phyloP scores from a whole-genome alignment of 2,329 filamentous ascomycete species.

The Orbilia quercus region DNA sequence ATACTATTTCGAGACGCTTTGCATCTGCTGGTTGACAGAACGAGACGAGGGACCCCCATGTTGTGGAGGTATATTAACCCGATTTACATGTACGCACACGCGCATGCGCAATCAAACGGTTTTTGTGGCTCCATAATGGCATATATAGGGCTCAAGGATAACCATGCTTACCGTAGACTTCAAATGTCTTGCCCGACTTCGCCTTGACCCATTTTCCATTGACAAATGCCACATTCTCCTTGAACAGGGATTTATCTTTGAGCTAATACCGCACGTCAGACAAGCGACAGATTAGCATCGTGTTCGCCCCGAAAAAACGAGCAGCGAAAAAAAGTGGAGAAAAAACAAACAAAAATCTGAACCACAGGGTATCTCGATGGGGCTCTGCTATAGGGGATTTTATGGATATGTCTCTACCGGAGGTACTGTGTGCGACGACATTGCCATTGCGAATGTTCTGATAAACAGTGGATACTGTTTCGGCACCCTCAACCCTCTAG shows the following conservation, averaged over 20 bases:
- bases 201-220: constrained; percentile 93
- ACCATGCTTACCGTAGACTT: constrained; percentile 73
- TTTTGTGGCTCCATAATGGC: constrained; percentile 41
- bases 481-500: constrained; percentile 50
- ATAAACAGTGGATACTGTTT: constrained; percentile 54
- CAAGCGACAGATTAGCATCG: constrained; percentile 41
- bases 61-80: constrained; percentile 40
- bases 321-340: constrained; percentile 29
- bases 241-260: constrained; percentile 83
- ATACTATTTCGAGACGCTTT: constrained; percentile 44
- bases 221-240: constrained; percentile 76
- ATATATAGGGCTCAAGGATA: constrained; percentile 28
- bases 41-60: constrained; percentile 26
- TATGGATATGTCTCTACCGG: constrained; percentile 36
- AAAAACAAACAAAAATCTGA: too few species aligned
- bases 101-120: constrained; percentile 54
- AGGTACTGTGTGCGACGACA: constrained; percentile 50
- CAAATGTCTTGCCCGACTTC: constrained; percentile 88
- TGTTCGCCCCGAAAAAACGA: constrained; percentile 19
- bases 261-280: constrained; percentile 67
- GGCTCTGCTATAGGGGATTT: constrained; percentile 21
- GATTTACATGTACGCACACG: constrained; percentile 41
- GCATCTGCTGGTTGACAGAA: too few species aligned
- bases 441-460: constrained; percentile 53
- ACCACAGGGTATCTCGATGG: too few species aligned